phyloP scores from a whole-genome alignment of 495 filamentous ascomycete species.

The Annulohypoxylon maeteangense region DNA sequence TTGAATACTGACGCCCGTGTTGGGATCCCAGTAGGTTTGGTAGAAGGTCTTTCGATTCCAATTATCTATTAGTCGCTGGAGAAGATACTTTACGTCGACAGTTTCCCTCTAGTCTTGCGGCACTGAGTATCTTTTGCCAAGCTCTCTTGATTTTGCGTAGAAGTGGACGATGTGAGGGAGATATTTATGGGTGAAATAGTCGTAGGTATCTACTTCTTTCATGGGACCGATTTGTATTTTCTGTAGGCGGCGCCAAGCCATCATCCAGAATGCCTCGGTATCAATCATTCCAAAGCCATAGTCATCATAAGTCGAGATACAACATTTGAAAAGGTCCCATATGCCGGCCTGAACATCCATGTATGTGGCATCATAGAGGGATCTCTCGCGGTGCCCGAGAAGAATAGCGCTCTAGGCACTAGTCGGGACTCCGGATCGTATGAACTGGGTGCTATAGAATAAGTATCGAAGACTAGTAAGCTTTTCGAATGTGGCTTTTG shows the following conservation, averaged over 20 bases:
- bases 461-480: not conserved
- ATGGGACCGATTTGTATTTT: too few relatives aligned
- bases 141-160: constrained; percentile 17
- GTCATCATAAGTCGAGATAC: not conserved
- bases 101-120: not conserved
- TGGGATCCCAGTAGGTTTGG: constrained; percentile 14
- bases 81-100: not conserved
- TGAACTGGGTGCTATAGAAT: constrained; percentile 14
- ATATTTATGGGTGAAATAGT: not conserved
- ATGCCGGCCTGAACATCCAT: constrained; percentile 3
- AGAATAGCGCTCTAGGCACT: constrained; percentile 3
- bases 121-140: not conserved
- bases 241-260: not conserved
- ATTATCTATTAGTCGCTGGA: not conserved
- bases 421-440: constrained; percentile 1
- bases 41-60: constrained; percentile 11
- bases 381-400: not conserved
- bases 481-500: not conserved
- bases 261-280: not conserved
- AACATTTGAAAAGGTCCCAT: constrained; percentile 17
- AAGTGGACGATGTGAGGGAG: constrained; percentile 19
- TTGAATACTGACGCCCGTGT: not conserved
- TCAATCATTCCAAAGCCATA: not conserved
- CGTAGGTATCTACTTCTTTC: not conserved
- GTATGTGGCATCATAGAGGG: not conserved